A percentile compares a stretch with the other conserved stretches of the same genome.
phyloP scores from a whole-genome alignment of 2,329 filamentous ascomycete species.

The Pestalotiopsis fici region DNA sequence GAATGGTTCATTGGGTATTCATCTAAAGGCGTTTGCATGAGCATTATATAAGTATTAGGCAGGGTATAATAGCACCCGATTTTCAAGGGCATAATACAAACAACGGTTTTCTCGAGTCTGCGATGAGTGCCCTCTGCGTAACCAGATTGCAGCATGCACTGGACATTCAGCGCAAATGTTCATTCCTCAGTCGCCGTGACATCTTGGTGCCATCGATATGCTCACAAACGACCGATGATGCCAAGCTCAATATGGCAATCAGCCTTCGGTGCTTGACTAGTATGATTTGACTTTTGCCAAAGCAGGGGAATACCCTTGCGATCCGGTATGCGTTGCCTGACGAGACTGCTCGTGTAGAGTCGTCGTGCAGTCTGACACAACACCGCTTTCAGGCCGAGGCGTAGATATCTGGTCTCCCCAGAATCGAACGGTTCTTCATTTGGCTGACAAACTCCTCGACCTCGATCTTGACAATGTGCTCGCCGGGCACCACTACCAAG shows the following conservation, averaged over 20 bases:
- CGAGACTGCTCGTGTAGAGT: neutral
- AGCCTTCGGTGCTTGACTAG: too few species aligned
- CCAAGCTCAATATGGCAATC: too few species aligned
- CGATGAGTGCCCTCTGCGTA: too few species aligned
- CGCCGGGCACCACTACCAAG: conserved; percentile 84
- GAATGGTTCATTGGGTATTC: neutral
- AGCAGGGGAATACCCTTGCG: too few species aligned
- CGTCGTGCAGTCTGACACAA: neutral
- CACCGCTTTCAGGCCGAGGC: neutral
- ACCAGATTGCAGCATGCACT: too few species aligned
- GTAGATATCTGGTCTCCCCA: conserved; percentile 6
- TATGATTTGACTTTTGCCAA: too few species aligned
- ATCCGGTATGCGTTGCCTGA: too few species aligned
- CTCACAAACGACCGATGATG: too few species aligned
- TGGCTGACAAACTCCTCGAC: conserved; percentile 74
- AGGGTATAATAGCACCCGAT: neutral
- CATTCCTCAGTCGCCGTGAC: too few species aligned
- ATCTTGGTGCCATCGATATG: too few species aligned
- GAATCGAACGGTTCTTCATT: conserved; percentile 27
- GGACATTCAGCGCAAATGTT: too few species aligned
- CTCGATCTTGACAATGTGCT: conserved; percentile 85
- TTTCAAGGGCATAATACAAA: neutral
- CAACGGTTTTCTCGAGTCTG: neutral
- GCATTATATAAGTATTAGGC: neutral
- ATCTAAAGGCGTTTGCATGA: neutral